Base-by-base conservation (phyloP, 352 stramenopile species). In the Pythium dissimile region DNA sequence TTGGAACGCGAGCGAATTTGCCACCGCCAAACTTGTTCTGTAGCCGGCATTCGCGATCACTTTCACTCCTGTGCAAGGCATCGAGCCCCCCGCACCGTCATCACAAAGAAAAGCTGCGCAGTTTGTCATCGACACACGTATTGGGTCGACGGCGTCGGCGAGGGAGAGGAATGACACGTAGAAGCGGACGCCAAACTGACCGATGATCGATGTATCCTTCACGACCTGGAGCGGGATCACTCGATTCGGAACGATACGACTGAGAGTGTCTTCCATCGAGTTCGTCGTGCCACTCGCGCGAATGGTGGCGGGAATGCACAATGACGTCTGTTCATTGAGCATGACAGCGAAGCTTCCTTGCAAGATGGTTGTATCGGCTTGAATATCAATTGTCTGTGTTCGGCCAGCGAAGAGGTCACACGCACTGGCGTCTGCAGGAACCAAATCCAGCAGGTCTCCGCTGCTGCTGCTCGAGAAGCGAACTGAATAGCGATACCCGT, bases 331-430 rank as follows among this genome's bases (percentile, higher is more conserved):
- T n/a, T 82, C 68, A 31, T 76, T 67, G 23, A 75, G 58, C 23
- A 64, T 38, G 11, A 89, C 9, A 35, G 69, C 64, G 15, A 84
- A 72, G 26, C 74, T 73, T 2, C 80, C 77, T 7, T 69, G 55
- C 0, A 84, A 26, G 55, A 92, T 84, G n/a, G 57, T 6, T 0
- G 66, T 57, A n/a, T 49, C 31, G 0, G 80, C 66, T 1, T 38
- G 64, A 7, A 92, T 59, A 42, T 90, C 82, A 24, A 92, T 89
- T 0, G 82, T 89, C 57, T 92, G 82, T 3, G 62, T 77, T 2
- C 65, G 68, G 12, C 72, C 78, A 11, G 64, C 39, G 13, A 82
- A 70, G 11, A 26, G 50, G 1, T 63, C 28, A 49, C 82, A 90
- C 21, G 44, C 23, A 0, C 67, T 67, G 2, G 66, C 57, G 42